A percentile compares a stretch with the other conserved stretches of the same genome.
Evolutionary conservation across 176 grass and related monocot species (phyloP).

Genomic region (Neostapfia colusana): DNA sequence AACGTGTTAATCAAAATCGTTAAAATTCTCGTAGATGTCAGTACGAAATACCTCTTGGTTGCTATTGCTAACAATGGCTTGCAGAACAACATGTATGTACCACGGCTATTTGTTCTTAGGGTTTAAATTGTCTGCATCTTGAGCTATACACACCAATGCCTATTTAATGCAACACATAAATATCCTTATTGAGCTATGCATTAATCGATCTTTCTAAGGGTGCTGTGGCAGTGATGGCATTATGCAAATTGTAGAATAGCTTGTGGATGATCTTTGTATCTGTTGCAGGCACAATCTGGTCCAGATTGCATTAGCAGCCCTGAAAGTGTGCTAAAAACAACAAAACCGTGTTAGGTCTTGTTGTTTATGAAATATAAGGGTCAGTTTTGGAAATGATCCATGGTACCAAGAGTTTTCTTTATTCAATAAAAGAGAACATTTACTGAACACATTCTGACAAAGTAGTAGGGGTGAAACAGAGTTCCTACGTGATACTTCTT

Average conservation of each 20-base stretch:
- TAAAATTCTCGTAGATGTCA: background rate
- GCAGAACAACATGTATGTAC: background rate
- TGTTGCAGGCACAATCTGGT: too few species aligned
- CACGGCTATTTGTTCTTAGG: background rate
- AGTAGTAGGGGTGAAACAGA: background rate
- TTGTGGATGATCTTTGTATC: background rate
- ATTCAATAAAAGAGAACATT: too few species aligned
- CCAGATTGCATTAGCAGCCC: background rate
- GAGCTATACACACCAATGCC: background rate
- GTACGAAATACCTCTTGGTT: background rate
- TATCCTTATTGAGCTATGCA: background rate
- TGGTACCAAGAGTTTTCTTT: background rate
- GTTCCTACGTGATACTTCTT: background rate
- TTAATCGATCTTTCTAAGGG: background rate
- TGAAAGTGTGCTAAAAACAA: background rate
- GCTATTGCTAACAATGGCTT: background rate
- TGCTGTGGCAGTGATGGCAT: too few species aligned
- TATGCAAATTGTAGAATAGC: background rate
- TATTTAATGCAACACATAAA: background rate
- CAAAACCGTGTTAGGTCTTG: background rate
- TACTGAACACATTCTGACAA: too few species aligned
- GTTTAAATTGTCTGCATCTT: background rate
- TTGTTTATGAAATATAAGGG: background rate
- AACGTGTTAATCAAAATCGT: background rate
- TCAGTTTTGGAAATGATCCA: background rate